These are phyloP conservation scores for Glycine tomentella DNA, from an alignment of 306 rosid species.

Conservation along the genomic window DNA sequence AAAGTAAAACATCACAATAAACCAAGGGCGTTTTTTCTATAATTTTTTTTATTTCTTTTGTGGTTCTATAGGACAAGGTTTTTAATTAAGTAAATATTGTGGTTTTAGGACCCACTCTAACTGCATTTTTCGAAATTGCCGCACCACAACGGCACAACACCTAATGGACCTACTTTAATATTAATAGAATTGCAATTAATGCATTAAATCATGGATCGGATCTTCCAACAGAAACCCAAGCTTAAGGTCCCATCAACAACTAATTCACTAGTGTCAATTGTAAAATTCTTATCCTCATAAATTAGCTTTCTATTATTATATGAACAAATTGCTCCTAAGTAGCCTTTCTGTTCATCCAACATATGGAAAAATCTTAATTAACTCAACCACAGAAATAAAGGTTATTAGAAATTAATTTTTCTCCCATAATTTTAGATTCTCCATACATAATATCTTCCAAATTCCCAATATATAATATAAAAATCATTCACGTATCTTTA, in stretches of 20 bases:
- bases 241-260: slow-evolving; percentile 36
- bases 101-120: slow-evolving; percentile 39
- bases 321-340: neutral
- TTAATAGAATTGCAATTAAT: slow-evolving; percentile 37
- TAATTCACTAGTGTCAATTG: slow-evolving; percentile 3
- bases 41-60: slow-evolving; percentile 1
- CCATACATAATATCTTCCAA: neutral
- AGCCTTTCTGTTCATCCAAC: slow-evolving; percentile 5
- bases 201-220: slow-evolving; percentile 38
- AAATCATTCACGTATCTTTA: neutral
- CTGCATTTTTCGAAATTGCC: slow-evolving; percentile 42
- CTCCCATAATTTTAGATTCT: neutral
- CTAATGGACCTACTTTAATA: slow-evolving; percentile 41
- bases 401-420: neutral
- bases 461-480: neutral
- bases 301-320: neutral
- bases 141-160: slow-evolving; percentile 41
- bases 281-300: neutral
- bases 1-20: slow-evolving; percentile 10
- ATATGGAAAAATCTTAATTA: neutral
- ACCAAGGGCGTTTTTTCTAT: neutral
- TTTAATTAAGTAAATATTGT: neutral
- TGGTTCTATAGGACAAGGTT: neutral
- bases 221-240: slow-evolving; percentile 37
- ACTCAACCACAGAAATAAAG: neutral